Conservation (phyloP, 345 rosid species). For the Acer saccharum region DNA sequence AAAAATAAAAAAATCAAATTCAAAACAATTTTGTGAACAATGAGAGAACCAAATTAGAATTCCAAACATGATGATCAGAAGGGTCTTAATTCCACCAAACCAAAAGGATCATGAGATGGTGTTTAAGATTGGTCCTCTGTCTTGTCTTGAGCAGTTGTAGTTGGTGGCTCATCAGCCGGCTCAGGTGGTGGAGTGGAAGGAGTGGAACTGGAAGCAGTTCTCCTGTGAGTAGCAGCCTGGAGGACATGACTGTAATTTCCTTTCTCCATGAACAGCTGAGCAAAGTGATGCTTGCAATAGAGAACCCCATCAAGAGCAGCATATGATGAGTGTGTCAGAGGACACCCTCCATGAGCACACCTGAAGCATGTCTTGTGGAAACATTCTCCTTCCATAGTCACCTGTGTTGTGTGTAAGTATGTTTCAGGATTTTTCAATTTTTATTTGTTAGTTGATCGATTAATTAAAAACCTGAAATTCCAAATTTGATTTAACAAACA, state of each 20-base stretch:
- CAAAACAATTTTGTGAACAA: constrained; percentile 17
- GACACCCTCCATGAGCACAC: constrained; percentile 94
- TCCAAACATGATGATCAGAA: constrained; percentile 15
- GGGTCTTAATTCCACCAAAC: not conserved
- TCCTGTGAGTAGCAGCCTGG: constrained; percentile 63
- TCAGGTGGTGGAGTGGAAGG: constrained; percentile 57
- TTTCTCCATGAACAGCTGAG: constrained; percentile 94
- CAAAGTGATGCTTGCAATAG: constrained; percentile 95
- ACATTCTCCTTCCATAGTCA: constrained; percentile 89
- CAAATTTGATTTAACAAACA: constrained; percentile 4
- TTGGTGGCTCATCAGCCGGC: constrained; percentile 21
- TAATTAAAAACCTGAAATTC: not conserved
- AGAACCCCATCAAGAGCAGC: constrained; percentile 87
- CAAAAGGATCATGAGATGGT: not conserved
- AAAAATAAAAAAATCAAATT: not conserved
- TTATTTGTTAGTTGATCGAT: not conserved
- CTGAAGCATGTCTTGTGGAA: constrained; percentile 95
- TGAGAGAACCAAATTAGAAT: not conserved
- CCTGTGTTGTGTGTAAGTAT: constrained; percentile 30
- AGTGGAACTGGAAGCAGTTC: constrained; percentile 47
- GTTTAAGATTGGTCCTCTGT: constrained; percentile 17
- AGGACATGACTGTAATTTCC: constrained; percentile 89
- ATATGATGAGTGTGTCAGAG: constrained; percentile 89
- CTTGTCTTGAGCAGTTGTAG: not conserved
- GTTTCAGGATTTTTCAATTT: not conserved